These are phyloP conservation scores for Arctium lappa DNA, from an alignment of 129 eudicot genomes.

Conservation along the genomic window DNA sequence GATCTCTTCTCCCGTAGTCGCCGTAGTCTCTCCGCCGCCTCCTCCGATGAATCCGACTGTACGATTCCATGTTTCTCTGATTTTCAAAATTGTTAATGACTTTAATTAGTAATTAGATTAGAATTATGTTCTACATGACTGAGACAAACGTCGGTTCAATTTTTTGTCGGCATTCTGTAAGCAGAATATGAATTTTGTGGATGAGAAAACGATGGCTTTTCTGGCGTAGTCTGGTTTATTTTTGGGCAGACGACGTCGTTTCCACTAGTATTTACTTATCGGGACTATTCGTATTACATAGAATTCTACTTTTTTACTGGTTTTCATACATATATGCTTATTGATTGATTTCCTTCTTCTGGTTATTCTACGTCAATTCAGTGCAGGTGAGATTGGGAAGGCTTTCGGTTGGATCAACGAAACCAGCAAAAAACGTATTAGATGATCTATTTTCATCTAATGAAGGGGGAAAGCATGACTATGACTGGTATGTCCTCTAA, in stretches of 20 bases:
- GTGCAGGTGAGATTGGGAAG: slow-evolving; percentile 67
- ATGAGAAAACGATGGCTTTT: slow-evolving; percentile 8
- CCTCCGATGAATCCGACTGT: slow-evolving; percentile 45
- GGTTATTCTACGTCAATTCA: slow-evolving; percentile 2
- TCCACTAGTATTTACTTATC: background rate
- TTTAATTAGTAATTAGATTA: background rate
- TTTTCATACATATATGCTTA: background rate
- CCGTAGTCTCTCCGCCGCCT: slow-evolving; percentile 16
- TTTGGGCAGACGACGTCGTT: background rate
- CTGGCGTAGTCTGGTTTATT: background rate
- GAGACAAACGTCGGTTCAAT: background rate
- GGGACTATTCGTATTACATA: background rate
- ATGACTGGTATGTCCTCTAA: background rate
- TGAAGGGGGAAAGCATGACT: slow-evolving; percentile 56
- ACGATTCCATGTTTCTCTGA: background rate
- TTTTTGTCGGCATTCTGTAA: background rate
- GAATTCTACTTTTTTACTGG: background rate
- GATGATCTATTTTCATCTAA: slow-evolving; percentile 68
- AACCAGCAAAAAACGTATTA: slow-evolving; percentile 44
- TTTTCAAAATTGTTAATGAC: background rate
- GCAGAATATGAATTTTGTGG: background rate
- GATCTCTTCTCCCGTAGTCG: slow-evolving; percentile 70
- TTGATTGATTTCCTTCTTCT: background rate
- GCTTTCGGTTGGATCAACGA: slow-evolving; percentile 70
- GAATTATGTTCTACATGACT: background rate